Evolutionary conservation across 176 grass and related monocot species (phyloP).

Genomic region (Ananas comosus): DNA sequence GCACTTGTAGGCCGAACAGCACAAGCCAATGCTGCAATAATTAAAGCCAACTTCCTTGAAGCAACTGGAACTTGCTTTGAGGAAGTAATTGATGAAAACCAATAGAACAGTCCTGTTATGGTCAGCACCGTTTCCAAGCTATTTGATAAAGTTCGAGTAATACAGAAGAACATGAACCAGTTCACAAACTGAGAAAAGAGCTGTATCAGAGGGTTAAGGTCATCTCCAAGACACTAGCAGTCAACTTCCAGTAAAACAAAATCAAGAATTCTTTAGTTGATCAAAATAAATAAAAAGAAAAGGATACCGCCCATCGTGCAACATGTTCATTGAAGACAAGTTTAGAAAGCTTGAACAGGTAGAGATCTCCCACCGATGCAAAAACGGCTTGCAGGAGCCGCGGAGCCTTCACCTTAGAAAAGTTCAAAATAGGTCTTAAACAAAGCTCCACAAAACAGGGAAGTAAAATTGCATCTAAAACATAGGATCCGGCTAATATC

Average conservation of each 20-base stretch:
- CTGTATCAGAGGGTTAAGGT: conserved; percentile 49
- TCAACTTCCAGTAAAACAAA: not conserved
- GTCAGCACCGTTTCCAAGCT: conserved; percentile 89
- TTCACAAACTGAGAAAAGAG: conserved; percentile 73
- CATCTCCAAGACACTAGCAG: conserved; percentile 1
- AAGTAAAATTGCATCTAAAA: not conserved
- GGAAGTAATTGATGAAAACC: conserved; percentile 47
- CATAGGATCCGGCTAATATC: not conserved
- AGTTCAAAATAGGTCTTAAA: conserved; percentile 7
- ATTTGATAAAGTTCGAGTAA: conserved; percentile 75
- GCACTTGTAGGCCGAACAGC: conserved; percentile 90
- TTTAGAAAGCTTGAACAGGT: conserved; percentile 80
- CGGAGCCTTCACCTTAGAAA: conserved; percentile 48
- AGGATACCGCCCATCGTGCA: conserved; percentile 84
- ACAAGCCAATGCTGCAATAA: conserved; percentile 69
- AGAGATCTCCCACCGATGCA: conserved; percentile 71
- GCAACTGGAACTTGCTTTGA: conserved; percentile 24
- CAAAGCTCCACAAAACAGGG: not conserved
- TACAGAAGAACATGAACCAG: conserved; percentile 96
- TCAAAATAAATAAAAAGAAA: conserved; percentile 8
- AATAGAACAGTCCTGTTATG: conserved; percentile 66
- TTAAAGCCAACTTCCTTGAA: conserved; percentile 64
- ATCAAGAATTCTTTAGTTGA: not conserved
- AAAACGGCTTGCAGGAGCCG: conserved; percentile 75
- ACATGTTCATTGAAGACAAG: conserved; percentile 55